Evolutionary conservation across 805 yeast genomes (phyloP), one percentile per base, ranked within the genome.

Genomic region (Wickerhamomyces rabaulensis): DNA sequence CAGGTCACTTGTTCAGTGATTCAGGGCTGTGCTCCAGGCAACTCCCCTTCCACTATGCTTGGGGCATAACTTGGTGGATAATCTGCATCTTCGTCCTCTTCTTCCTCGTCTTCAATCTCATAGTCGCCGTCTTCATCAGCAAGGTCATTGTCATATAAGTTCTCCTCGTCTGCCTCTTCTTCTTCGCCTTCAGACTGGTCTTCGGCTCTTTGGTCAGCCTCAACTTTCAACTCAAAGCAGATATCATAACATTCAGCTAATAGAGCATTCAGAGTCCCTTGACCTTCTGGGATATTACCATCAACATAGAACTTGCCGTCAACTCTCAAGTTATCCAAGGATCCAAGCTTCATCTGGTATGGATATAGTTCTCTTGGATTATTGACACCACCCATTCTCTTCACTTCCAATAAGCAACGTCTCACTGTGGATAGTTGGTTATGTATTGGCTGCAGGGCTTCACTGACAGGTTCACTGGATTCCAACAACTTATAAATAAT

Each of bases 221-320:
- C 96, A 31, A 87, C 82, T 61, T 89, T 86, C 64, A 94, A 73
- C 68, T 94, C 99, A 61, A 92, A 94, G 41, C 87, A 75, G 48
- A 92, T 84, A 64, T 94, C 99, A 63, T 89, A 94, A 65, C 98
- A 92, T 63, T 91, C 97, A 4, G 96, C 94, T 43, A 92, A 71
- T 47, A 92, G 68, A 1, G 96, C 96, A 64, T 82, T 90, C 52
- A 94, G 72, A n/a, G 95, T 81, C 6, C 97, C 99, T 67, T 94
- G 99, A 12, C 99, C 99, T 63, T 94, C 98, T 2, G 99, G 99
- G 39, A 94, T 85, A 52, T 88, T 87, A 43, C 82, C 87, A 51
- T 87, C 88, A 40, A 89, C 85, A 60, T 86, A 80, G 59, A 94
- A 94, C 69, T 88, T 92, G 8, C 99, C 99, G 63, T 94, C 98